Evolutionary conservation across 2,329 filamentous ascomycete species (phyloP).

Genomic region (Pseudogymnoascus sp.): DNA sequence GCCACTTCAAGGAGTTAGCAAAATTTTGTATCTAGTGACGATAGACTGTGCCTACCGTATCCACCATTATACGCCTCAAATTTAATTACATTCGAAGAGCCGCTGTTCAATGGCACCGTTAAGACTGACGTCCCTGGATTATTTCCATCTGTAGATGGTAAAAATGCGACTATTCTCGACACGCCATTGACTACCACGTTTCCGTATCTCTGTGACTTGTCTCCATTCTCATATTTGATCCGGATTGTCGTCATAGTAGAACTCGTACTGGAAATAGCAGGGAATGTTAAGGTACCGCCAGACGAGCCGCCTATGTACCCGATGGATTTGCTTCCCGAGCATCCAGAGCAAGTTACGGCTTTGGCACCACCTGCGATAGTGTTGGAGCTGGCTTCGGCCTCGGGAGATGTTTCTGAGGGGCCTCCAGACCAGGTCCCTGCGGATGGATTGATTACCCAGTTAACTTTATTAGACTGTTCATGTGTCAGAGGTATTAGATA

Average conservation of each 20-base stretch:
- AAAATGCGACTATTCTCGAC: conserved; percentile 43
- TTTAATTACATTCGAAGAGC: conserved; percentile 39
- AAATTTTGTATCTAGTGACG: background rate
- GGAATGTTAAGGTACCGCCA: conserved; percentile 40
- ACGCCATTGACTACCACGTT: conserved; percentile 49
- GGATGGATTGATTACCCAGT: conserved; percentile 43
- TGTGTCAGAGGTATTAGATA: conserved; percentile 1
- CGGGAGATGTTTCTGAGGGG: conserved; percentile 39
- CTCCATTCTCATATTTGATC: conserved; percentile 49
- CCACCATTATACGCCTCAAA: conserved; percentile 35
- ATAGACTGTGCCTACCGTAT: conserved; percentile 28
- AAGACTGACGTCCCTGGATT: conserved; percentile 39
- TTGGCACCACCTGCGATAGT: conserved; percentile 38
- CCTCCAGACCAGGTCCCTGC: conserved; percentile 37
- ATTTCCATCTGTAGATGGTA: conserved; percentile 39
- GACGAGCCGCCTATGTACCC: conserved; percentile 48
- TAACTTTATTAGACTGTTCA: conserved; percentile 39
- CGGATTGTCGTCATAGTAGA: conserved; percentile 42
- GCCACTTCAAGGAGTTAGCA: conserved; percentile 30
- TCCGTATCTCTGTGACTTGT: conserved; percentile 43
- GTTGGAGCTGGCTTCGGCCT: conserved; percentile 40
- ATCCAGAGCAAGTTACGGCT: conserved; percentile 40
- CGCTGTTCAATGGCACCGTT: conserved; percentile 39
- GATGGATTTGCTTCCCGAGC: conserved; percentile 40
- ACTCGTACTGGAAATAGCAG: conserved; percentile 35